A percentile compares a stretch with the other conserved stretches of the same genome.
Conservation (phyloP, 495 filamentous ascomycete species). For the Lindgomyces ingoldianus region DNA sequence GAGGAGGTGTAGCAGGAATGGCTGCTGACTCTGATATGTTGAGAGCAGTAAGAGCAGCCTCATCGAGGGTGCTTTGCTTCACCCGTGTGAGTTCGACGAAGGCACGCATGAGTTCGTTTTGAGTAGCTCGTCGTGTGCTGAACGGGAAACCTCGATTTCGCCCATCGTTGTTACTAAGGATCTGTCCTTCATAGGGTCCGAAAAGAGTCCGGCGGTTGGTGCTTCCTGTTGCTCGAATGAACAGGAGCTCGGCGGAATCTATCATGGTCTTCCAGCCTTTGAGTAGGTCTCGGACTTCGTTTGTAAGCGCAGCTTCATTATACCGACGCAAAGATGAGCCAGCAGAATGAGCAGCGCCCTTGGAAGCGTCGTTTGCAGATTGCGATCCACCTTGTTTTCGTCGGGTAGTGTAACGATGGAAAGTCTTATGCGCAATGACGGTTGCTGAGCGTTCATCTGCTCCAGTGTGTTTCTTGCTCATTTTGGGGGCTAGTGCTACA, state of each 20-base stretch:
- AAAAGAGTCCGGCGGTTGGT: conserved; percentile 85
- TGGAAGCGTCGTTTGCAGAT: conserved; percentile 85
- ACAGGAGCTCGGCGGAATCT: conserved; percentile 77
- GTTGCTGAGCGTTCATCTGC: conserved; percentile 75
- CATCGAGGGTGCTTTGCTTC: conserved; percentile 75
- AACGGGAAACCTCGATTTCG: conserved; percentile 91
- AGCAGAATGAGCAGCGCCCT: conserved; percentile 90
- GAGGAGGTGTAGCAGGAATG: conserved; percentile 18
- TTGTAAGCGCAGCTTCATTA: conserved; percentile 84
- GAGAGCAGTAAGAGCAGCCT: conserved; percentile 55
- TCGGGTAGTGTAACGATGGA: conserved; percentile 94
- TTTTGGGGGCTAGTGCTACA: conserved; percentile 79
- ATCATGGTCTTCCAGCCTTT: conserved; percentile 81
- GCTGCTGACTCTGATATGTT: conserved; percentile 44
- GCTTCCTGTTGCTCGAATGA: conserved; percentile 83
- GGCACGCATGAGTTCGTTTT: conserved; percentile 87
- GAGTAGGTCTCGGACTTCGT: conserved; percentile 78
- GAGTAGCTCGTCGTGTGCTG: conserved; percentile 89
- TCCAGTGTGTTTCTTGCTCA: conserved; percentile 68
- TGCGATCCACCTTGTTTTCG: conserved; percentile 95
- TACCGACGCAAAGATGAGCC: conserved; percentile 87
- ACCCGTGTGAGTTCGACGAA: conserved; percentile 91
- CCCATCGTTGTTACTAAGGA: conserved; percentile 76
- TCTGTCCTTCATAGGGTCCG: conserved; percentile 84
- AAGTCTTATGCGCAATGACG: conserved; percentile 93